Evolutionary conservation across 2,329 filamentous ascomycete genomes (phyloP), one percentile per base, ranked within the genome.

Genomic region (Arthrobotrys iridis): DNA sequence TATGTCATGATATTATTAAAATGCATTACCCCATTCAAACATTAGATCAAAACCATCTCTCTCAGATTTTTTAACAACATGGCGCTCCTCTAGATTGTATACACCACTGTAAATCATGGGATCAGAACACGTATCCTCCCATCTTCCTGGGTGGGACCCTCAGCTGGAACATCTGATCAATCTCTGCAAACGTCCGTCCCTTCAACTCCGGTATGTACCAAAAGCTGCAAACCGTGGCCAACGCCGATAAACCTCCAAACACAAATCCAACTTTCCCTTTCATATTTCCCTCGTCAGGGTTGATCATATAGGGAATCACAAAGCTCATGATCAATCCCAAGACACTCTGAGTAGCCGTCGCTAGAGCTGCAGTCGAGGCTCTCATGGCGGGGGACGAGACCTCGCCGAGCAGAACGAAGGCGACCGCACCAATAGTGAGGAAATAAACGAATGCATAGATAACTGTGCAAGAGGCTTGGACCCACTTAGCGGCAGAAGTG

Each of bases 281-380:
- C 50, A 74, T 5, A 35, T 74, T 74, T 7, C 35, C 70, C 41
- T 74, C 70, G 43, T 74, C 70, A 3, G 70, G 60, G 18, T 74
- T 74, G 20, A 74, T 57, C 70, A 74, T 74, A 43, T 74, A 84
- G 50, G 3, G 83, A 78, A 28, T 82, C 81, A 8, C 82, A 82
- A 71, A 62, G 20, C 11, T 74, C 59, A 67, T 67, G 13, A 84
- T 80, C 37, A 84, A 81, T 74, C 84, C 83, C 5, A 81, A 81
- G 8, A 83, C 74, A 63, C 84, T 83, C 68, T 84, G 84, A 0
- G 79, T 80, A 4, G 79, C 83, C 26, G 84, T 81, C 0, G 83
- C 84, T 18, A 85, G 77, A 6, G 84, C 84, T n/a, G 85, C 82
- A 0, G 84, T 83, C 79, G 84, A 83, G 41, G 83, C 83, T 37